Evolutionary conservation across 352 stramenopile genomes (phyloP).

Genomic region (Pythium coloratum): DNA sequence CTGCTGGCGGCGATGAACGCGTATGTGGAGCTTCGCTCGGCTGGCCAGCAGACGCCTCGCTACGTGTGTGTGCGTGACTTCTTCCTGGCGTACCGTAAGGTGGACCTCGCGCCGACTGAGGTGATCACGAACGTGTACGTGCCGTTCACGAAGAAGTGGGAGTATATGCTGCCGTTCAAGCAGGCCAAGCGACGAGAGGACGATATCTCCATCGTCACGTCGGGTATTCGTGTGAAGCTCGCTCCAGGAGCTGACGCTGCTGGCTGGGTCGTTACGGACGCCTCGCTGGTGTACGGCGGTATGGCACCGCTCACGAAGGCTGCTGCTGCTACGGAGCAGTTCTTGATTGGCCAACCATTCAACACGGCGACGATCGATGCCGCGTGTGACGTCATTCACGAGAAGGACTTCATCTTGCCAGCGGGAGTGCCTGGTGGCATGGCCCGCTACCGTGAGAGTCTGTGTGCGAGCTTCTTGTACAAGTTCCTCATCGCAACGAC

Average conservation of each 20-base stretch:
- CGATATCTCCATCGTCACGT: conserved; percentile 97
- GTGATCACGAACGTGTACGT: conserved; percentile 92
- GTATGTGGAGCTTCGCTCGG: conserved; percentile 60
- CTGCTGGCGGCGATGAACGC: conserved; percentile 89
- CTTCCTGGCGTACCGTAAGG: conserved; percentile 94
- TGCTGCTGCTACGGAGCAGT: conserved; percentile 50
- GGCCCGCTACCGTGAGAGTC: conserved; percentile 92
- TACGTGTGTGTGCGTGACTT: conserved; percentile 89
- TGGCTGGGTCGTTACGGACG: conserved; percentile 67
- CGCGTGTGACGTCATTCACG: conserved; percentile 78
- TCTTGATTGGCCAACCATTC: conserved; percentile 85
- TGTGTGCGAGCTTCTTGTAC: conserved; percentile 94
- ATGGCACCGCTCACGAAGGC: conserved; percentile 75
- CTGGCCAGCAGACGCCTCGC: conserved; percentile 26
- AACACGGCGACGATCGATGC: conserved; percentile 74
- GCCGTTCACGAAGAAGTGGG: conserved; percentile 82
- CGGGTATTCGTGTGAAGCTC: conserved; percentile 89
- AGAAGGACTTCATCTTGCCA: conserved; percentile 90
- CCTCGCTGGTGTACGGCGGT: conserved; percentile 60
- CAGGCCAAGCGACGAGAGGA: conserved; percentile 94
- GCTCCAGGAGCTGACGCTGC: conserved; percentile 29
- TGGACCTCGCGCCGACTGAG: conserved; percentile 87
- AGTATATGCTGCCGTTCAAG: conserved; percentile 96
- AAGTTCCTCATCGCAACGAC: conserved; percentile 92
- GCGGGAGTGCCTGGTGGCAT: conserved; percentile 92